Evolutionary conservation across 768 basidiomycete species (phyloP).

Genomic region (Rubroboletus satanas): DNA sequence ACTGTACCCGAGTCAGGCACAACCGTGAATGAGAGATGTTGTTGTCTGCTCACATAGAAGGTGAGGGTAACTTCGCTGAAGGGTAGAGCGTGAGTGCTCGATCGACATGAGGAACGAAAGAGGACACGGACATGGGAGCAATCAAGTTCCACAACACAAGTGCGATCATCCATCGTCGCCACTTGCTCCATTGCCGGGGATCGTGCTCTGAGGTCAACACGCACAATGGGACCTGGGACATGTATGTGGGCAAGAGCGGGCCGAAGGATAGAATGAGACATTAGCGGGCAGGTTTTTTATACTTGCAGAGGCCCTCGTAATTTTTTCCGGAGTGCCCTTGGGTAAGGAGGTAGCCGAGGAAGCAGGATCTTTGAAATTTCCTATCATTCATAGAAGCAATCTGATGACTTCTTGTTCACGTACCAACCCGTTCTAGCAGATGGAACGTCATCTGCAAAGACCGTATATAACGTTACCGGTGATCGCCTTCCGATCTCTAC

Average conservation of each 20-base stretch:
- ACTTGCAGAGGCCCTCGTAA: background rate
- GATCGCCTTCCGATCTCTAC: too few species aligned
- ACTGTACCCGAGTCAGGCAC: constrained; percentile 11
- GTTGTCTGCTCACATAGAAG: constrained; percentile 21
- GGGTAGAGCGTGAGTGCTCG: constrained; percentile 1
- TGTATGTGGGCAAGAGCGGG: constrained; percentile 5
- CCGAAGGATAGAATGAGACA: constrained; percentile 1
- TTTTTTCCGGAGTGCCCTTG: background rate
- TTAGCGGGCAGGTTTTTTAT: constrained; percentile 5
- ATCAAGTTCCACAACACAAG: constrained; percentile 26
- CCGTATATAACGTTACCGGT: too few species aligned
- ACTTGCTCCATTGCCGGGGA: constrained; percentile 21
- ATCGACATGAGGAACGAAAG: background rate
- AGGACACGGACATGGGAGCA: constrained; percentile 22
- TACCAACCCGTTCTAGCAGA: background rate
- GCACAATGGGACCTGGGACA: constrained; percentile 19
- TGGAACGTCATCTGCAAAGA: too few species aligned
- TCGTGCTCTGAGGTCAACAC: constrained; percentile 19
- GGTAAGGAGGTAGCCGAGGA: background rate
- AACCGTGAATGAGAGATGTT: background rate
- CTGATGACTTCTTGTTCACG: background rate
- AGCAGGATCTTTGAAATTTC: background rate
- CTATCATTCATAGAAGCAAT: background rate
- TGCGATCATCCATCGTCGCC: constrained; percentile 22
- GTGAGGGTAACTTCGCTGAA: constrained; percentile 22